A percentile compares a stretch with the other conserved stretches of the same genome.
Evolutionary conservation across 164 flowering plant genomes (phyloP).

Genomic region (Paratinospora sagittata): DNA sequence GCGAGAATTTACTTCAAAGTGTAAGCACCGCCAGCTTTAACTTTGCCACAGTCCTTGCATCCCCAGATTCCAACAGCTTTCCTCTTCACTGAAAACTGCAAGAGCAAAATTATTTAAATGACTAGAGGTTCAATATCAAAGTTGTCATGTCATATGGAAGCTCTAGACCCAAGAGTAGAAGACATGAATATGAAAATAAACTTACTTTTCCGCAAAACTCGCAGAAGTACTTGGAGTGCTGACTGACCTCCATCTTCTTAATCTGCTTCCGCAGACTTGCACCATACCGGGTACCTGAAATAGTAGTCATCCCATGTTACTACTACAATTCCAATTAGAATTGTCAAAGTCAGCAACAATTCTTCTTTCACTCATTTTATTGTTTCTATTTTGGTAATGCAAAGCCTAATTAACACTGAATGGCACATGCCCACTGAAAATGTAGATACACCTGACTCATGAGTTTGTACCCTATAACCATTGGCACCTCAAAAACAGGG

Average conservation of each 20-base stretch:
- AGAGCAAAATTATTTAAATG: background rate
- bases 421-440: no score
- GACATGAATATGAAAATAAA: background rate
- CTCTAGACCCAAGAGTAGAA: background rate
- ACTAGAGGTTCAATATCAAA: background rate
- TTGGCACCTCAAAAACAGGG: no score
- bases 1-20: constrained; percentile 57
- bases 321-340: background rate
- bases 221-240: constrained; percentile 76
- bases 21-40: constrained; percentile 81
- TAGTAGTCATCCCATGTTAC: background rate
- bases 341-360: background rate
- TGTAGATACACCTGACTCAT: no score
- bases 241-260: constrained; percentile 87
- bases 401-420: no score
- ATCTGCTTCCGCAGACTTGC: constrained; percentile 82
- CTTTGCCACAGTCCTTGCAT: constrained; percentile 80
- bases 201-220: constrained; percentile 81
- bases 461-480: no score
- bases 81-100: constrained; percentile 69
- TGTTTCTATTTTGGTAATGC: no score
- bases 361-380: no score
- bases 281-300: constrained; percentile 75
- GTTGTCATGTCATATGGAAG: background rate
- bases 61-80: constrained; percentile 88